phyloP scores from a whole-genome alignment of 345 rosid genomes.

The Brassica incana region DNA sequence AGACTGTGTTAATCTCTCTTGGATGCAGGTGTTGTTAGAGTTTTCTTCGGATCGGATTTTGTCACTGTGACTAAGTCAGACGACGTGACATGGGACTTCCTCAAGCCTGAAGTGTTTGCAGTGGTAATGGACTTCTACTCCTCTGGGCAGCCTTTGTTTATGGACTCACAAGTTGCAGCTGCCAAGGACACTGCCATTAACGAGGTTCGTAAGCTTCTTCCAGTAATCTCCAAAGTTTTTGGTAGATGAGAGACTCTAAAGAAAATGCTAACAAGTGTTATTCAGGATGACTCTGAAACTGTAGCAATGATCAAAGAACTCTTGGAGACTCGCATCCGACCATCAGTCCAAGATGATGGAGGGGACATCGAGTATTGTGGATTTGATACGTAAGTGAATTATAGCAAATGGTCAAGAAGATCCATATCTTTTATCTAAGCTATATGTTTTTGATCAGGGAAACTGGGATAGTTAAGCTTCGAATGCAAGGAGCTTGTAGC shows the following conservation, averaged over 20 bases:
- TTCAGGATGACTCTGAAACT: constrained; percentile 94
- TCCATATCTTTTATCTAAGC: background rate
- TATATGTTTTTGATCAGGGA: constrained; percentile 51
- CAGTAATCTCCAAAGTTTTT: background rate
- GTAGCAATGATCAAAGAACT: constrained; percentile 98
- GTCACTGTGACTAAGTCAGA: constrained; percentile 89
- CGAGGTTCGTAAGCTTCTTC: constrained; percentile 48
- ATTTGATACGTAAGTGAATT: constrained; percentile 61
- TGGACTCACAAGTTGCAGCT: constrained; percentile 65
- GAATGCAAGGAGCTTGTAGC: constrained; percentile 98
- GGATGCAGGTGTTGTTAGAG: constrained; percentile 65
- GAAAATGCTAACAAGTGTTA: background rate
- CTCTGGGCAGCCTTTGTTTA: constrained; percentile 82
- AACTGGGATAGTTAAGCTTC: constrained; percentile 84
- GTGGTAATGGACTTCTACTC: constrained; percentile 95
- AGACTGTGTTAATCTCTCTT: constrained; percentile 11
- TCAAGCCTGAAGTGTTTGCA: constrained; percentile 90
- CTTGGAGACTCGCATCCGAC: constrained; percentile 93
- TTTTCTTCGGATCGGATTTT: constrained; percentile 91
- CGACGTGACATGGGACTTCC: constrained; percentile 77
- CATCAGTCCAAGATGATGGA: constrained; percentile 99
- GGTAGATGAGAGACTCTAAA: background rate
- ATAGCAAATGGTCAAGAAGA: background rate
- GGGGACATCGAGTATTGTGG: constrained; percentile 93
- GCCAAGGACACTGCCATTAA: constrained; percentile 86